Evolutionary conservation across 2,329 filamentous ascomycete species (phyloP).

Genomic region (Aspergillus piperis): DNA sequence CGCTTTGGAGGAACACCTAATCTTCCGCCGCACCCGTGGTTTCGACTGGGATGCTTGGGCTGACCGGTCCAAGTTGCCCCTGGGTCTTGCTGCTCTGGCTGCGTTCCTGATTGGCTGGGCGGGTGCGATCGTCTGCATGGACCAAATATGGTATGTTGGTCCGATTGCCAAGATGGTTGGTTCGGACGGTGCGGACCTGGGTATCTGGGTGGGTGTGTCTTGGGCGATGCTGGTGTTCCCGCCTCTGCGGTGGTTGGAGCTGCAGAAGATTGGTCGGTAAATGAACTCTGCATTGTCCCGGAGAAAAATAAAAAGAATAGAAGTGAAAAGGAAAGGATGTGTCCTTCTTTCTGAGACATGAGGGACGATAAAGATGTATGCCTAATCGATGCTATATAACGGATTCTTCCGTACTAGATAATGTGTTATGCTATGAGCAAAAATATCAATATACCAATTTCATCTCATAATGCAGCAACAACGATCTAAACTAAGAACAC

Average conservation of each 20-base stretch:
- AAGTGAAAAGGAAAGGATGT: not conserved
- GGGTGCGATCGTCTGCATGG: conserved; percentile 34
- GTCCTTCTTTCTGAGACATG: not conserved
- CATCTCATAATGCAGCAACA: not conserved
- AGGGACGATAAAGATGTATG: not conserved
- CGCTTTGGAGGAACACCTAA: conserved; percentile 38
- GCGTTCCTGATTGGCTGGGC: conserved; percentile 34
- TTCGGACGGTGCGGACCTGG: conserved; percentile 19
- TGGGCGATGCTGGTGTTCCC: conserved; percentile 31
- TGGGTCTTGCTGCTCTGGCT: conserved; percentile 38
- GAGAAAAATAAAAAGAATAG: not conserved
- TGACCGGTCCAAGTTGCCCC: conserved; percentile 32
- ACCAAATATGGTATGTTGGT: conserved; percentile 34
- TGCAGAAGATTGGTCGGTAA: conserved; percentile 21
- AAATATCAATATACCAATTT: not conserved
- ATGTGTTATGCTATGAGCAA: conserved; percentile 1
- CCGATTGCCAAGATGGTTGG: conserved; percentile 35
- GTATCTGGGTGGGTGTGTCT: conserved; percentile 27
- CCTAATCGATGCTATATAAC: not conserved
- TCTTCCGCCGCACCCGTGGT: conserved; percentile 41
- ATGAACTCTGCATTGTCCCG: not conserved
- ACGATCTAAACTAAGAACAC: no score
- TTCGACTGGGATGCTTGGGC: conserved; percentile 41
- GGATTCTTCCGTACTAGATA: not conserved
- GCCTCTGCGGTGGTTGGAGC: conserved; percentile 28